These are phyloP conservation scores for Leersia perrieri DNA, from an alignment of 176 grass and related monocot species.

Conservation along the genomic window DNA sequence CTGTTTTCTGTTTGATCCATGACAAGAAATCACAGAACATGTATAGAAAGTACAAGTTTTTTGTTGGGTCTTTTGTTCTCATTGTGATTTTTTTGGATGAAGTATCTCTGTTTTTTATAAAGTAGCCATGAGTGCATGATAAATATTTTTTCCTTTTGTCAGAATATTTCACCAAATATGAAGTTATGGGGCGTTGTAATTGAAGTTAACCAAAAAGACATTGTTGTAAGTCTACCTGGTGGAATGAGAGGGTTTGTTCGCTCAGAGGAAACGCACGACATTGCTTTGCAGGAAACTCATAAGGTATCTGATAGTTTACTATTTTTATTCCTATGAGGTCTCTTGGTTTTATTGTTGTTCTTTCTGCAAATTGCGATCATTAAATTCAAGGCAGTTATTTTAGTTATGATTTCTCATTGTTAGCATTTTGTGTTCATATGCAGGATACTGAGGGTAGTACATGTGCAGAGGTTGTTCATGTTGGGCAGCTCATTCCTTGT, in stretches of 20 bases:
- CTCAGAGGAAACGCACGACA: conserved; percentile 67
- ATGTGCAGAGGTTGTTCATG: conserved; percentile 65
- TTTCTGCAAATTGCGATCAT: background rate
- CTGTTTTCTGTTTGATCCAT: background rate
- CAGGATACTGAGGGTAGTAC: conserved; percentile 64
- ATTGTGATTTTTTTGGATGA: conserved; percentile 2
- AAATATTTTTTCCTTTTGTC: conserved; percentile 4
- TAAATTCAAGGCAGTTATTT: conserved; percentile 22
- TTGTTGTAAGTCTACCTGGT: conserved; percentile 85
- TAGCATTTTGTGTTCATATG: conserved; percentile 23
- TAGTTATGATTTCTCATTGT: background rate
- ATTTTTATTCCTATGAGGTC: background rate
- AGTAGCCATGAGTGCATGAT: background rate
- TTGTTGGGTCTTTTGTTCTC: background rate
- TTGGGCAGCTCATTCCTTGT: conserved; percentile 85
- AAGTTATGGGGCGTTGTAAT: conserved; percentile 87
- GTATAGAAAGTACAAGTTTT: background rate
- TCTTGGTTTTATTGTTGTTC: conserved; percentile 11
- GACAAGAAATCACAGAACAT: background rate
- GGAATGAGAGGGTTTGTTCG: conserved; percentile 89
- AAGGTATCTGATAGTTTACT: conserved; percentile 40
- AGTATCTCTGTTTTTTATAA: conserved; percentile 12
- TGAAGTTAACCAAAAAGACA: conserved; percentile 87
- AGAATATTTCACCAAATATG: conserved; percentile 95
- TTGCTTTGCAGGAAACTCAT: conserved; percentile 29